Evolutionary conservation across 2,329 filamentous ascomycete genomes (phyloP), one percentile per base, ranked within the genome.

Genomic region (Myriosclerotinia duriaeana): DNA sequence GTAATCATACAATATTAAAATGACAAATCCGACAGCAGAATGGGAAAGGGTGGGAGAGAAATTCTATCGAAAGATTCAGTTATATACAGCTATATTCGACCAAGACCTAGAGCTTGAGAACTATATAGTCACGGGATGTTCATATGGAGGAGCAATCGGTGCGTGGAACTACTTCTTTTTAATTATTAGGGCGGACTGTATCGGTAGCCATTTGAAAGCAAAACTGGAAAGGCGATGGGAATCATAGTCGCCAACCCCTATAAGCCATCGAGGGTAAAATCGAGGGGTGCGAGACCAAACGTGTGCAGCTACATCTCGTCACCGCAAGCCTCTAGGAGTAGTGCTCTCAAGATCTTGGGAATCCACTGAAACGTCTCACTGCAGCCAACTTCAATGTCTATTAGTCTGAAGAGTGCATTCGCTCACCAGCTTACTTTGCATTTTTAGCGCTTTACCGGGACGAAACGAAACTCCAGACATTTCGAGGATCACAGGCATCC

Each of bases 21-120:
- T 76, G 75, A 71, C 73, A 56, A 77, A 74, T 71, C 75, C 75
- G 20, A 77, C 75, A 61, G 90, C 92, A 74, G 92, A 94, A 78
- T 99, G 95, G 95, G 93, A 97, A 82, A 90, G 87, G 79, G 87
- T 98, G 72, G 95, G 92, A 76, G 91, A 96, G 79, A 89, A 87
- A 75, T 98, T 96, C 83, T 99, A 98, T 81, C 91, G 94, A 78
- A 97, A 96, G 82, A 89, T 91, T 66, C 91, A 94, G 79, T 87
- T 97, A 69, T 99, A 98, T 82, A 93, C 93, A 69, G 90, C 89
- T 71, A 86, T 98, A 71, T 99, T 98, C 78, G 93, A 97, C 79
- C 87, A 91, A 76, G 93, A 97, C 77, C 83, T 97, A 69, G 93
- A 99, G 80, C 86, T 99, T 72, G 93, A 97, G 82, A 96, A 95